Conservation (phyloP, 23 red algal genomes). For the Gracilaria caudata region DNA sequence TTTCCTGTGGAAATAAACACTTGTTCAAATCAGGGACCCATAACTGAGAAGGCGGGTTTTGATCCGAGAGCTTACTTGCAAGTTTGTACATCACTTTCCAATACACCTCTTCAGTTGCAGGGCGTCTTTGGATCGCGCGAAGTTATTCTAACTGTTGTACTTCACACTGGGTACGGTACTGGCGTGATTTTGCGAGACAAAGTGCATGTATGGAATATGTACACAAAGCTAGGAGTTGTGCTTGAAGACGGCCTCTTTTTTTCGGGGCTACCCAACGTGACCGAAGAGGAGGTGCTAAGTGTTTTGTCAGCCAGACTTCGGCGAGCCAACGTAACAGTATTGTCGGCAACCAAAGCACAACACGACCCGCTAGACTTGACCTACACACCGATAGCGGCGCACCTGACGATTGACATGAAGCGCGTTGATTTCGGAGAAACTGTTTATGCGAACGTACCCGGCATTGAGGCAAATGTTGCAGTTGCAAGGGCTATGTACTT, state of each 20-base stretch:
- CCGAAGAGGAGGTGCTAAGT: not conserved
- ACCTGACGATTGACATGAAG: too few species aligned
- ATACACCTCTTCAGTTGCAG: too few species aligned
- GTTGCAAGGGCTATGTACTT: too few species aligned
- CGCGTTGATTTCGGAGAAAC: not conserved
- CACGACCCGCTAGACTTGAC: too few species aligned
- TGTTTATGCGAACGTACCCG: too few species aligned
- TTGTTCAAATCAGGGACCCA: constrained; percentile 1
- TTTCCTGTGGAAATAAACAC: not conserved
- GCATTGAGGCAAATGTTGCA: too few species aligned
- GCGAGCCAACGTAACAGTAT: constrained; percentile 8
- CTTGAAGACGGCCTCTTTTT: not conserved
- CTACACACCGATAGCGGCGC: too few species aligned
- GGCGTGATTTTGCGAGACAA: too few species aligned
- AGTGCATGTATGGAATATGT: not conserved
- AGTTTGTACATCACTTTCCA: not conserved
- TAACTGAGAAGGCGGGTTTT: constrained; percentile 1
- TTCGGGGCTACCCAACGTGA: not conserved
- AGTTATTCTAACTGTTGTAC: not conserved
- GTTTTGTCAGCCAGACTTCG: not conserved
- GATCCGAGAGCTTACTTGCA: not conserved
- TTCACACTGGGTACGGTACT: not conserved
- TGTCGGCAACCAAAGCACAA: too few species aligned
- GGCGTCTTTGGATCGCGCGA: too few species aligned
- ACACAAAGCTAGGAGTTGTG: not conserved